Conservation (phyloP, 352 stramenopile species). For the Salisapilia sapeloensis region DNA sequence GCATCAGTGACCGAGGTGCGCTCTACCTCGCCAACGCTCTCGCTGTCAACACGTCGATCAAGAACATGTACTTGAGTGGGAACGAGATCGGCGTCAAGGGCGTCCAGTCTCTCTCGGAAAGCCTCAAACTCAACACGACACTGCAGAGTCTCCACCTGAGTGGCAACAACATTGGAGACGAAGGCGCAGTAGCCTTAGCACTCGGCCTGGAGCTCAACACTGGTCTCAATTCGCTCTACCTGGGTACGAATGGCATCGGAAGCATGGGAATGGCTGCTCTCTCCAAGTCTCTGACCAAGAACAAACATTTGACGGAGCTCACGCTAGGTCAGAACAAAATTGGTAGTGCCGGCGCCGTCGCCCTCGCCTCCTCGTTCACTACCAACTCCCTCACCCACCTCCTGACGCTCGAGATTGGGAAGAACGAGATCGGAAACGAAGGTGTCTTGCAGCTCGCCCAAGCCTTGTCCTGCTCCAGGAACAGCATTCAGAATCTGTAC, state of each 20-base stretch:
- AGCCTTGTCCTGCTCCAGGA: slow-evolving; percentile 23
- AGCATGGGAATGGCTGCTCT: slow-evolving; percentile 37
- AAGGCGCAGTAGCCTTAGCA: slow-evolving; percentile 30
- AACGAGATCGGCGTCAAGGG: slow-evolving; percentile 61
- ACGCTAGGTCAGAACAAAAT: slow-evolving; percentile 68
- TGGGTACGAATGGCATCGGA: slow-evolving; percentile 69
- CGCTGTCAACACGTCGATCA: slow-evolving; percentile 36
- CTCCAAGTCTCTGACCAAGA: slow-evolving; percentile 31
- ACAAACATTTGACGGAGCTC: slow-evolving; percentile 43
- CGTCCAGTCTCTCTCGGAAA: slow-evolving; percentile 20
- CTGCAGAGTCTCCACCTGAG: slow-evolving; percentile 53
- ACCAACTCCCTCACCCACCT: slow-evolving; percentile 23
- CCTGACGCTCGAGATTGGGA: slow-evolving; percentile 59
- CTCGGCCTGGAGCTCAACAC: slow-evolving; percentile 33
- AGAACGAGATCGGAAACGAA: slow-evolving; percentile 56
- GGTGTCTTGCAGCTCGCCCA: slow-evolving; percentile 52
- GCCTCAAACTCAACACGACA: slow-evolving; percentile 34
- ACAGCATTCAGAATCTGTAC: slow-evolving; percentile 63
- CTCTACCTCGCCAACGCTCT: slow-evolving; percentile 32
- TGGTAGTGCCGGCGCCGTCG: slow-evolving; percentile 27
- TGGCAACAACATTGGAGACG: slow-evolving; percentile 72
- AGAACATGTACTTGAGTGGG: slow-evolving; percentile 60
- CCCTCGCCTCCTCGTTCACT: slow-evolving; percentile 39
- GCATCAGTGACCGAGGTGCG: slow-evolving; percentile 53
- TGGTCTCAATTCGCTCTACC: slow-evolving; percentile 38